phyloP scores from a whole-genome alignment of 352 stramenopile species.

The Phytophthora crassamura region DNA sequence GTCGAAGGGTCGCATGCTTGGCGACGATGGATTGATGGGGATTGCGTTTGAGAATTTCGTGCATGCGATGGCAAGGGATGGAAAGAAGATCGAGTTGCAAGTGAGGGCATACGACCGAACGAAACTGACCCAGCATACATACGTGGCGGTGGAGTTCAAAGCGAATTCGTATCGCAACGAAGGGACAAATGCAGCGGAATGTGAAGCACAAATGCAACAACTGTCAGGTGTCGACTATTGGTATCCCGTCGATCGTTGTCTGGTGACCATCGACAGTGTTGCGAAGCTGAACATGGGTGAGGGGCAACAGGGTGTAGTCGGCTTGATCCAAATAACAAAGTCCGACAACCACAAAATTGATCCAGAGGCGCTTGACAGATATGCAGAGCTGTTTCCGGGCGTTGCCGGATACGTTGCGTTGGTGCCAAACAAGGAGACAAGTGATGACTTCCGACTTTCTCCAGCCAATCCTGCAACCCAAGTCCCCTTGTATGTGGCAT shows the following conservation, averaged over 20 bases:
- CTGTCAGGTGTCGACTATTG: constrained; percentile 22
- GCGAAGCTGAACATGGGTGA: constrained; percentile 22
- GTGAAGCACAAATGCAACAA: constrained; percentile 22
- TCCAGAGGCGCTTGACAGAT: constrained; percentile 19
- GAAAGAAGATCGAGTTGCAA: constrained; percentile 28
- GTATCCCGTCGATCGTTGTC: constrained; percentile 18
- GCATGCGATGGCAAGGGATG: constrained; percentile 25
- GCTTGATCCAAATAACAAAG: constrained; percentile 30
- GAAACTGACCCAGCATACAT: constrained; percentile 19
- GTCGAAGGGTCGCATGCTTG: constrained; percentile 28
- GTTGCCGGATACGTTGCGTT: constrained; percentile 17
- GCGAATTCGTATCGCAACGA: constrained; percentile 16
- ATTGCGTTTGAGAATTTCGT: constrained; percentile 38
- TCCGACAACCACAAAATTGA: constrained; percentile 30
- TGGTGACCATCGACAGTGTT: constrained; percentile 27
- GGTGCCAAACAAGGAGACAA: constrained; percentile 25
- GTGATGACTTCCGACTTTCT: constrained; percentile 19
- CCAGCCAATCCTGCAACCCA: constrained; percentile 22
- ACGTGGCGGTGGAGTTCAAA: constrained; percentile 15
- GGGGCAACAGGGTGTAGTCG: constrained; percentile 4
- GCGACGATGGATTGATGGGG: constrained; percentile 33
- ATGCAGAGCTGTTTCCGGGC: constrained; percentile 14
- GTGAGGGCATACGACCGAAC: constrained; percentile 23
- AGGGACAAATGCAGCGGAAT: constrained; percentile 22
- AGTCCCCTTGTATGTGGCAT: constrained; percentile 26